phyloP scores from a whole-genome alignment of 1,284 basidiomycete genomes.

The Apiotrichum montevideense region DNA sequence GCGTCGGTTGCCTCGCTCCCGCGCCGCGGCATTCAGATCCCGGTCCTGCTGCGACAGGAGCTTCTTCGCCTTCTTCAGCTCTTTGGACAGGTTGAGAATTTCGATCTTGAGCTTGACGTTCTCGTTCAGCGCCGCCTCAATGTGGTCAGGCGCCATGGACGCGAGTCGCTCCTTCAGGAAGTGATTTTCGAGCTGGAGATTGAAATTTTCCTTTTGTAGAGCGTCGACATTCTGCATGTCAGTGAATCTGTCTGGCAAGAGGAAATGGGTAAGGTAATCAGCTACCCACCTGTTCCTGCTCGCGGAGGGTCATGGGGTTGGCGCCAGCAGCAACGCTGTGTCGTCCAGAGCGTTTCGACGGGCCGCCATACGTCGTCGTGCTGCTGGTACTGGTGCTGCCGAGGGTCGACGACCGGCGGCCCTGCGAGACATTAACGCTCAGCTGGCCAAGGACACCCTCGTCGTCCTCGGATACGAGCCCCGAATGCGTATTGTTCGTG shows the following conservation, averaged over 20 bases:
- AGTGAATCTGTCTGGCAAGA: background rate
- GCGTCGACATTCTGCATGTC: conserved; percentile 75
- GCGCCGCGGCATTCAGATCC: conserved; percentile 66
- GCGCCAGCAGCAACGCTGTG: conserved; percentile 39
- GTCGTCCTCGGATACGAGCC: conserved; percentile 10
- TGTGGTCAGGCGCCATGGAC: conserved; percentile 81
- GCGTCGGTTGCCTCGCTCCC: conserved; percentile 43
- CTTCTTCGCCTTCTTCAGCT: conserved; percentile 87
- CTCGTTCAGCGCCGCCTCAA: conserved; percentile 83
- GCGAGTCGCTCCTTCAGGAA: conserved; percentile 81
- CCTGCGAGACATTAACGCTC: conserved; percentile 24
- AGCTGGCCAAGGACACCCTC: conserved; percentile 22
- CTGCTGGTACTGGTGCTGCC: conserved; percentile 3
- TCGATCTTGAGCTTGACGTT: conserved; percentile 91
- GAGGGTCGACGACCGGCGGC: conserved; percentile 6
- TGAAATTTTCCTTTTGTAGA: conserved; percentile 91
- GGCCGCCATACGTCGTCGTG: conserved; percentile 20
- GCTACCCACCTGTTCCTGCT: conserved; percentile 79
- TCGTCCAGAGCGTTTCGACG: conserved; percentile 37
- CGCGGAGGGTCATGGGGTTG: conserved; percentile 64
- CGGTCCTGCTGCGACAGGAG: conserved; percentile 74
- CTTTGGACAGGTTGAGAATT: conserved; percentile 81
- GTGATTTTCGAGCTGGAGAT: conserved; percentile 85
- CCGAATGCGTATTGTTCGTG: background rate
- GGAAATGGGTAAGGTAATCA: background rate